These are phyloP conservation scores for Acanthamoeba polyphaga DNA, from an alignment of 208 protist species.

Conservation along the genomic window DNA sequence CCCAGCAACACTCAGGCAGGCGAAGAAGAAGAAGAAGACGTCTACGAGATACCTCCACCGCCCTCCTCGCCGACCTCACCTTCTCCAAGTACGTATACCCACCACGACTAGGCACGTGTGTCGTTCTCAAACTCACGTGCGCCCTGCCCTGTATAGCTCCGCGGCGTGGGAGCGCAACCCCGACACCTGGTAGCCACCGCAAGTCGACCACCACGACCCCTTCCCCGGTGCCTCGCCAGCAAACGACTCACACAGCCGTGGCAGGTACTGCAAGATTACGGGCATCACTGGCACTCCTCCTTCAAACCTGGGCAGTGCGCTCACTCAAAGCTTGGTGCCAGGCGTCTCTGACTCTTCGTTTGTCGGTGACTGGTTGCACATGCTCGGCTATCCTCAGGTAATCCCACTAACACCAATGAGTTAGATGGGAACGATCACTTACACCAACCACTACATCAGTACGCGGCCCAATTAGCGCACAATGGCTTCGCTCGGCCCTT, in stretches of 20 bases:
- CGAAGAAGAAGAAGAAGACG: neutral
- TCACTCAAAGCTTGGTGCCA: neutral
- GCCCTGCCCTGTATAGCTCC: neutral
- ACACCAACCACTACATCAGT: neutral
- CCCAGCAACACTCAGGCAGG: too few relatives aligned
- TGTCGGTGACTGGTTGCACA: neutral
- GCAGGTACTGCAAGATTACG: neutral
- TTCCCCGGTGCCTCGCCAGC: too few relatives aligned
- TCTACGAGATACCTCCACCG: conserved; percentile 15
- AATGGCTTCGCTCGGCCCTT: neutral
- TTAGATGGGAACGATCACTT: neutral
- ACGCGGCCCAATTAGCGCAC: neutral
- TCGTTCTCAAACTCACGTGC: too few relatives aligned
- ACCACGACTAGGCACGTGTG: too few relatives aligned
- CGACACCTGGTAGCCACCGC: too few relatives aligned
- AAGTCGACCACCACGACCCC: too few relatives aligned
- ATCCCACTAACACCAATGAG: neutral
- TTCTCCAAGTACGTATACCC: neutral
- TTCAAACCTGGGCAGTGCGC: too few relatives aligned
- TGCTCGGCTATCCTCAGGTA: conserved; percentile 35
- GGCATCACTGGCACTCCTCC: too few relatives aligned
- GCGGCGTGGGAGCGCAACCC: neutral
- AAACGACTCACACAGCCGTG: neutral
- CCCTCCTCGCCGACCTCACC: neutral
- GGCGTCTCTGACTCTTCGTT: neutral